Evolutionary conservation across 2,329 filamentous ascomycete genomes (phyloP), one percentile per base, ranked within the genome.

Genomic region (Diplodia mutila): DNA sequence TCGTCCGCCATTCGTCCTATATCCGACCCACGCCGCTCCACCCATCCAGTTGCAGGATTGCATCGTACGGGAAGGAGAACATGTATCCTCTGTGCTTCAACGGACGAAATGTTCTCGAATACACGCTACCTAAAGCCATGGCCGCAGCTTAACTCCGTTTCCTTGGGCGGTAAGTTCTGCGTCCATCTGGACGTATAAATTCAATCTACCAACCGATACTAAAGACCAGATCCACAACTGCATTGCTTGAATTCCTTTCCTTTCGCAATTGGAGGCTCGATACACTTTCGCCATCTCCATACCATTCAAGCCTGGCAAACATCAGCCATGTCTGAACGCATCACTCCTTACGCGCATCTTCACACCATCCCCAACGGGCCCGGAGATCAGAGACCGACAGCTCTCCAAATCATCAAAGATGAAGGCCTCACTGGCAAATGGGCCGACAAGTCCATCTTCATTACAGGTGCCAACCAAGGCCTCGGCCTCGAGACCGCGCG

Each of bases 341-440:
- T 61, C 25, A 34, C 57, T 23, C 57, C 39, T 18, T 74, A 74
- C 57, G 70, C 70, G n/a, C 66, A 57, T 14, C 69, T 63, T 29
- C 71, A 73, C 54, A 54, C 66, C 34, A 68, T 68, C 23, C 71
- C 70, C 14, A 54, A 73, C 49, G 80, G 80, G 0, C 75, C 79
- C 1, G 80, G 79, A 1, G 81, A 82, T 69, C 71, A 74, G 21
- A 75, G 80, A 2, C 81, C 81, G 9, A 82, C 80, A 1, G 80
- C 80, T 1, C 55, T 80, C 0, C 75, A 80, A 59, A 77, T 82
- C 34, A 68, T 82, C 49, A 64, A 76, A 37, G 80, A 82, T 55
- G 77, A 82, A 48, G 65, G 70, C 16, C 69, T 80, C 16, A 69
- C 75, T 9, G 46, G 29, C n/a, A 51, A 25, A 25, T 63, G 59